Base-by-base conservation (phyloP, 1,139 yeast genomes). In the Candida sanyaensis region DNA sequence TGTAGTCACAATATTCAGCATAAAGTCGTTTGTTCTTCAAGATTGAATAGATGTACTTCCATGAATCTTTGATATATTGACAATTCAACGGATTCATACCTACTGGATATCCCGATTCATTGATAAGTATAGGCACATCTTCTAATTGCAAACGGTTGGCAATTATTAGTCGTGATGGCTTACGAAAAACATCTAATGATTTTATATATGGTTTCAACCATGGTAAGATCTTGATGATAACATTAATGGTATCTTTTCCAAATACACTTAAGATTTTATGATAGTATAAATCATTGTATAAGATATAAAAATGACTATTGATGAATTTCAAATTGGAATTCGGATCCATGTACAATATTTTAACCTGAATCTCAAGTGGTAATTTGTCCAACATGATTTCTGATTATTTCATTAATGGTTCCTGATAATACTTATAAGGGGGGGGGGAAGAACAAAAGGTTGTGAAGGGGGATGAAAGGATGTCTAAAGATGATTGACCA, bases 31-130 rank as follows among this genome's bases (percentile, higher is more conserved):
- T 73, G 57, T 80, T 81, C 53, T 70, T 72, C 47, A 80, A 64
- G 3, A 83, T 63, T 0, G 81, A 72, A 52, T 78, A 79, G 1
- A 81, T 68, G 41, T 81, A 69, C 52, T 68, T 72, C 86, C 87
- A 82, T 1, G 86, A 76, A 65, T 83, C 84, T 47, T 65, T 66
- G 33, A 81, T 54, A 51, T 57, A 75, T 37, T 59, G 57, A 34
- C 66, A 61, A 47, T 64, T 55, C 12, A 66, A 56, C 5, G 63
- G 65, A 43, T 58, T 59, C 5, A 24, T 43, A 26, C 47, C 50
- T 2, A 13, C 34, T 13, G 44, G 30, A 26, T 33, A 33, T 3
- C 32, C 44, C 65, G 37, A 80, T 52, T 52, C 57, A 73, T 39
- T 59, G 55, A 36, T 65, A 60, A 47, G 63, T 52, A 13, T 64